Evolutionary conservation across 2,329 filamentous ascomycete species (phyloP).

Genomic region (Microcyclosporella mali): DNA sequence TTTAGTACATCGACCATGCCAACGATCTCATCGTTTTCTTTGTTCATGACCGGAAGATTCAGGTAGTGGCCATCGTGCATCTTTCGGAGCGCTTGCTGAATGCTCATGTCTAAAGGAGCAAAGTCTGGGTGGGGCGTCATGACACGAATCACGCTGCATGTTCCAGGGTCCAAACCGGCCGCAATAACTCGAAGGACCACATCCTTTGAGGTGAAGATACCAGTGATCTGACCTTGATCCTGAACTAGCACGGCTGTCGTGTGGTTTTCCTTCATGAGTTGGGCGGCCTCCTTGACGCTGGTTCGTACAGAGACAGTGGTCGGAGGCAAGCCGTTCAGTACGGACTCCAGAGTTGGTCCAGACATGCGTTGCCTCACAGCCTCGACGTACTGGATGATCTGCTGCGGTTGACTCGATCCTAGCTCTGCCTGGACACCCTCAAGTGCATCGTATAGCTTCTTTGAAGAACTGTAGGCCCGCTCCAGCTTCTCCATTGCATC

Average conservation of each 20-base stretch:
- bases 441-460: conserved; percentile 93
- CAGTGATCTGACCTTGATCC: conserved; percentile 93
- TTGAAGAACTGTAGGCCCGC: conserved; percentile 93
- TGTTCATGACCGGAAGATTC: conserved; percentile 95
- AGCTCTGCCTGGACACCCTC: conserved; percentile 97
- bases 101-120: conserved; percentile 97
- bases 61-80: conserved; percentile 99
- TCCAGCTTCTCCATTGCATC: conserved; percentile 99
- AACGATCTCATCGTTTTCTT: conserved; percentile 85
- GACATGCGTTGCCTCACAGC: conserved; percentile 95
- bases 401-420: conserved; percentile 90
- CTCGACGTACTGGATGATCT: conserved; percentile 98
- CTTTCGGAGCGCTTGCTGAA: conserved; percentile 93
- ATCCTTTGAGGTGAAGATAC: conserved; percentile 99
- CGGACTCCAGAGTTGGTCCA: conserved; percentile 88
- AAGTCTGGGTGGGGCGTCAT: conserved; percentile 99
- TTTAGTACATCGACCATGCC: conserved; percentile 99
- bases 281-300: conserved; percentile 90
- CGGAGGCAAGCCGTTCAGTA: conserved; percentile 84
- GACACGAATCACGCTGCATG: conserved; percentile 94
- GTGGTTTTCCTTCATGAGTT: conserved; percentile 97
- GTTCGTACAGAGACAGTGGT: conserved; percentile 94
- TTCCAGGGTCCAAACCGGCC: conserved; percentile 85
- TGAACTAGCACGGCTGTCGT: conserved; percentile 94
- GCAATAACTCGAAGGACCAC: conserved; percentile 97